Base-by-base conservation (phyloP, 768 basidiomycete species). In the Asterophora lycoperdoides region DNA sequence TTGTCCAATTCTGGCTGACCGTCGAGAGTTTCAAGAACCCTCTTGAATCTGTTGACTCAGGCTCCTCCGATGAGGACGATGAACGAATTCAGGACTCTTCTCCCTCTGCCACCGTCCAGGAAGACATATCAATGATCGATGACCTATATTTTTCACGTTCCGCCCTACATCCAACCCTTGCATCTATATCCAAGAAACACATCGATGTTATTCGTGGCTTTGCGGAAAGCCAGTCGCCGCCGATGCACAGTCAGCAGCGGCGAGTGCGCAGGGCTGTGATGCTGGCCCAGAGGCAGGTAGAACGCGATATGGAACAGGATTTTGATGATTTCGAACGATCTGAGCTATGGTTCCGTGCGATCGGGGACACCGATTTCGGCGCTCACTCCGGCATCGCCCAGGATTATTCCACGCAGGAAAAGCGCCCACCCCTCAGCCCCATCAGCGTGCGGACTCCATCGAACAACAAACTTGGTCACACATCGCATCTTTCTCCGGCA, bases 21-120 rank as follows among this genome's bases (percentile, higher is more conserved):
- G 90, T 97, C 2, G 93, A 99, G 68, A 92, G 91, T 49, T 95
- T 98, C 77, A 97, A 97, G 69, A 92, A 95, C 56, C 96, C 96
- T 0, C 68, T 99, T 20, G 94, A 96, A 64, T 79, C 82, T 2
- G 77, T 87, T 5, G 86, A 92, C 55, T 86, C 81, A 29, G 81
- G 81, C 43, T 83, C 81, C 11, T 83, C 83, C 26, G 79, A 80
- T 35, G 74, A 77, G 43, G 77, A 83, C 40, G 71, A 74, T 49
- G 79, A 81, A 46, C 64, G 70, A 11, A 70, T 80, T 10, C 76
- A 80, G 47, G 80, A 78, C 49, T 65, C 74, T 29, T 75, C 78
- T 1, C 73, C 74, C 6, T 79, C 77, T 1, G 72, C 76, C 5
- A 90, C 84, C 1, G 74, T 88, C 18, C 79, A 79, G 57, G 93